These are phyloP conservation scores for Hibiscus tridactylites DNA, from an alignment of 345 rosid genomes.

Conservation along the genomic window DNA sequence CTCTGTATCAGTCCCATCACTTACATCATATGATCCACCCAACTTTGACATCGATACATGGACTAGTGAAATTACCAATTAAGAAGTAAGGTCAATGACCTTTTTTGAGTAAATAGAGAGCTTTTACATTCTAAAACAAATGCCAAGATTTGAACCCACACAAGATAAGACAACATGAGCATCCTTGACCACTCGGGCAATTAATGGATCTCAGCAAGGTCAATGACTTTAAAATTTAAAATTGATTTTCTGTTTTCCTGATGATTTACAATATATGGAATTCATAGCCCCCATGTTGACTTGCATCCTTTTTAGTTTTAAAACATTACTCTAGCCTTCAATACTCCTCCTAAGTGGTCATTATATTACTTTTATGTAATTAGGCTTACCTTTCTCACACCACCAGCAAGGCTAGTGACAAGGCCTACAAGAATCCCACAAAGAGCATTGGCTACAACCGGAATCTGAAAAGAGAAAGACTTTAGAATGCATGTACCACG, in stretches of 20 bases:
- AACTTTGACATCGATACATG: not conserved
- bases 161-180: too few relatives aligned
- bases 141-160: too few relatives aligned
- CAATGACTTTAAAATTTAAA: not conserved
- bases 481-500: not conserved
- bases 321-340: not conserved
- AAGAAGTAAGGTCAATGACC: not conserved
- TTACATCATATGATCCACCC: not conserved
- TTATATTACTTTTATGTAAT: not conserved
- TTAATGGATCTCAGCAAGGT: not conserved
- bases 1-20: not conserved
- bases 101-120: not conserved
- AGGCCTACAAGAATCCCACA: slow-evolving; percentile 98
- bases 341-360: not conserved
- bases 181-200: too few relatives aligned
- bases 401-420: slow-evolving; percentile 91
- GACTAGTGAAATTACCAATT: not conserved
- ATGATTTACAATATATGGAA: not conserved
- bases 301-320: not conserved
- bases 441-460: slow-evolving; percentile 68
- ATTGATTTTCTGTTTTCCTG: not conserved
- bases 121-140: too few relatives aligned
- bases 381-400: slow-evolving; percentile 76
- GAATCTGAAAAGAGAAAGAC: slow-evolving; percentile 45
- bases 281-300: not conserved